Base-by-base conservation (phyloP, 176 grass and related monocot genomes). In the Oryza nivara region DNA sequence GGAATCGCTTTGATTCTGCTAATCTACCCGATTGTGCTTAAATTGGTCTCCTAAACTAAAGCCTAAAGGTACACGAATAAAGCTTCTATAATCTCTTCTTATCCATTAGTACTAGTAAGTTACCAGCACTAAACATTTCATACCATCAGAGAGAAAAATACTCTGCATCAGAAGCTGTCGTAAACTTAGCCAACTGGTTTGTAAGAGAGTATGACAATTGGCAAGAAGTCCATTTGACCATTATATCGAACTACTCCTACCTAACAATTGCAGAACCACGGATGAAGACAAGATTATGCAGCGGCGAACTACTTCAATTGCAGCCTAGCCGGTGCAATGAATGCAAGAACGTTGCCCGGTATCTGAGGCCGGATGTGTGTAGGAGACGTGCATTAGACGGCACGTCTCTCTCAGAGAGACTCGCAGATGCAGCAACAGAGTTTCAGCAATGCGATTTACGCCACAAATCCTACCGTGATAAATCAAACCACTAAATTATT, bases 371-470 rank as follows among this genome's bases (percentile, higher is more conserved):
- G 34, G 73, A 67, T 52, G 49, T 52, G 49, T 47, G 73, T 28
- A 65, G 56, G 56, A 72, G 16, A 73, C 88, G 73, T 86, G 88
- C 36, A 82, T 60, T 77, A 67, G 83, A 90, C 84, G 83, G 67
- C 88, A 86, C 73, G 73, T 68, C 74, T 86, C 48, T 70, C 74
- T 70, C 67, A 60, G 65, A 32, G 26, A 44, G 73, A 17, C 36
- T 44, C 68, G 45, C 63, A 88, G 38, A 15, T 63, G 20, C 71
- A 12, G 3, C n/a, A 81, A n/a, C 61, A 80, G 81, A 60, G 48
- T 74, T 74, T 74, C 6, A 14, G 7, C 48, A 49, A 30, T 30
- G 77, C 70, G 22, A 58, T 41, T 86, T 9, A 14, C 61, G 79
- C 19, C 45, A 74, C 30, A 8, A 43, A 19, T 67, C 19, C 48